Base-by-base conservation (phyloP, 106 monocot species). In the Amphibolis antarctica region DNA sequence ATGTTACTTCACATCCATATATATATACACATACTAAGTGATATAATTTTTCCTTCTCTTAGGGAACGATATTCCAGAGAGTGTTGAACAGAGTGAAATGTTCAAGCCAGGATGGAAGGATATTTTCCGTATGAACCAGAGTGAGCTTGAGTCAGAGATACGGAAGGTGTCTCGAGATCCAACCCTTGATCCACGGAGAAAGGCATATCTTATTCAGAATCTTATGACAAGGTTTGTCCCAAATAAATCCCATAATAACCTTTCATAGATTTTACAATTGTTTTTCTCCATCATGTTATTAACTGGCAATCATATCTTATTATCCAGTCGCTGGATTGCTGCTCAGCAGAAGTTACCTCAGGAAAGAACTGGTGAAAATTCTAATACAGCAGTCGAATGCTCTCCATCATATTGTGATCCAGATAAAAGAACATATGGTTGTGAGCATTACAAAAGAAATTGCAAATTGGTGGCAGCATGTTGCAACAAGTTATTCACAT, bases 21-120 rank as follows among this genome's bases (percentile, higher is more conserved):
- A 44, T 15, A 12, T 7, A 22, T 29, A 15, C 26, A 44, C 4
- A 12, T 7, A 17, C 12, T 21, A 26, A 53, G 17, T 36, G 36
- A 36, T 7, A 36, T 36, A 36, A 7, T 36, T 36, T 36, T 36
- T 26, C 4, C 60, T 69, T 28, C 46, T 67, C 24, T 59, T 56
- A 91, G 98, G 71, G 53, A 28, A 50, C 64, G 87, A 85, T 31
- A 67, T 73, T 54, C 89, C 79, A 71, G 91, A 99, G 67, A 79
- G 66, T 70, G 22, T 90, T 31, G 77, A 88, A 29, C 91, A 82
- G 54, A 81, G 24, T 56, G 83, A 91, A 68, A 91, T 85, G 87
- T 99, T 99, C 61, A 99, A 91, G 55, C 98, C 98, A 64, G 98
- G 98, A 12, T 99, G 98, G 98, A 91, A 91, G 29, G 98, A 91